Evolutionary conservation across 495 filamentous ascomycete species (phyloP), one percentile per base, ranked within the genome.

Genomic region (Elaphomyces granulatus): DNA sequence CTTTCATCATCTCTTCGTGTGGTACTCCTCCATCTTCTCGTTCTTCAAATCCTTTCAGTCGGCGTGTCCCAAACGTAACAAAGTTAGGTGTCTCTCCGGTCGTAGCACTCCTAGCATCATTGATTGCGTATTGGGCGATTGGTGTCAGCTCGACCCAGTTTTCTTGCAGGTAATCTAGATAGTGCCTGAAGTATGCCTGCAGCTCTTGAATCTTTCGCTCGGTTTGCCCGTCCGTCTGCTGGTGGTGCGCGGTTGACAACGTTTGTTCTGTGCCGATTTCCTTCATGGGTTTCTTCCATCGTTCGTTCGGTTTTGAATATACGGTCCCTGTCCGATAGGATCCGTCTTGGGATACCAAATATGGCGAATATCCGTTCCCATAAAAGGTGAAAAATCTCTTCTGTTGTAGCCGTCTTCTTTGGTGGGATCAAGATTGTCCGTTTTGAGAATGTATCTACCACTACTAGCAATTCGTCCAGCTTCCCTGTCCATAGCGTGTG

Each of bases 171-270:
- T 6, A 28, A 28, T 28, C 23, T 12, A 28, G 12, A 12, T 28
- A 28, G 12, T 28, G 23, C 23, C 23, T 28, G 6, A 28, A 28
- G 23, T 6, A 28, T 12, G 12, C 23, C 6, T 6, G 6, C 12
- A 28, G n/a, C n/a, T n/a, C n/a, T 20, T 53, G 41, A 30, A 45
- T 53, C 9, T 18, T 30, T 1, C 38, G 28, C 21, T 54, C 36
- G 2, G 37, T 39, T 20, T 42, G 26, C 9, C 42, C 39, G 14
- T 53, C 48, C 8, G 39, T 44, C 28, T 51, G 41, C 3, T 38
- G 42, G 36, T 54, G 42, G 20, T 38, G 40, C 1, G 36, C 32
- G 1, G 45, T 54, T 1, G 36, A 28, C 23, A 28, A 12, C 6
- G 6, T 28, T 6, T 28, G 23, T 6, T 28, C 12, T 6, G 12